Evolutionary conservation across 306 rosid species (phyloP).

Genomic region (Lagenaria siceraria): DNA sequence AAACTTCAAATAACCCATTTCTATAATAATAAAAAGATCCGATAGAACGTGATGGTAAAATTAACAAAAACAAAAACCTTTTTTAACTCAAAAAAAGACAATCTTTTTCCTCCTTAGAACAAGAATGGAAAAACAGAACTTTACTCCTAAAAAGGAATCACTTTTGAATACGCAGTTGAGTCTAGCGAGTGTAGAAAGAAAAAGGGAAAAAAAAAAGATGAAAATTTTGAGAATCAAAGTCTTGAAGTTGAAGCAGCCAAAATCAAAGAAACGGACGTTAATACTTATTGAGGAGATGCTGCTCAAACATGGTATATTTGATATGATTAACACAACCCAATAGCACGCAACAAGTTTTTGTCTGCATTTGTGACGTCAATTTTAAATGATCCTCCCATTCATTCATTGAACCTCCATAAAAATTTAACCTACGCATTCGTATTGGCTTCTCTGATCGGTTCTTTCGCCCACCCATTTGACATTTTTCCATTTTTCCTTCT

Average conservation of each 20-base stretch:
- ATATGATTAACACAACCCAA: background rate
- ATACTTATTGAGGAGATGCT: background rate
- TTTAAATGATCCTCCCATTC: conserved; percentile 10
- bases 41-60: background rate
- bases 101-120: background rate
- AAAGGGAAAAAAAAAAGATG: background rate
- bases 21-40: too few species aligned
- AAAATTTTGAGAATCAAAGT: background rate
- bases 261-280: background rate
- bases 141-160: background rate
- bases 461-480: background rate
- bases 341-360: background rate
- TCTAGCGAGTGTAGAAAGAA: background rate
- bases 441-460: background rate
- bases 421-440: background rate
- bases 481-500: background rate
- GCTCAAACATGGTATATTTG: background rate
- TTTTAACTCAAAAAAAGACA: background rate
- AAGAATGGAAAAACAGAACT: background rate
- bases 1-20: too few species aligned
- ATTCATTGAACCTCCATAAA: conserved; percentile 28
- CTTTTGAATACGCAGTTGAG: background rate
- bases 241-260: background rate
- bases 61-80: background rate
- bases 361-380: background rate